Evolutionary conservation across 2,329 filamentous ascomycete species (phyloP), one percentile per base, ranked within the genome.

Genomic region (Fusarium sulawesiense): DNA sequence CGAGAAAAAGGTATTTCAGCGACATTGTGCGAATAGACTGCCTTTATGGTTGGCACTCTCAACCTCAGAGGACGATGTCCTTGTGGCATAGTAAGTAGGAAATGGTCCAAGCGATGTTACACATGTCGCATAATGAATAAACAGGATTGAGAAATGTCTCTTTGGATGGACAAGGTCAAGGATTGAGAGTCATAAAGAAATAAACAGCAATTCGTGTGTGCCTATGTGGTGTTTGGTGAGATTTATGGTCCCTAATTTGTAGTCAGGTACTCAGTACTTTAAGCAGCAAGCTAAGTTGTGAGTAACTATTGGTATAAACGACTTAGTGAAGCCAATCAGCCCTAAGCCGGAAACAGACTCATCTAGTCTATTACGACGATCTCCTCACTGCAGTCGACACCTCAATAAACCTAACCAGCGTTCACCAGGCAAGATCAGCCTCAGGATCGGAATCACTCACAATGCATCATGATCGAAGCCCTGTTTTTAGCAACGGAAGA

Each of bases 241-340:
- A 37, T 11, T 37, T n/a, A 37, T 11, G 18, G 10, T 37, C 34
- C 16, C 0, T n/a, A 0, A n/a, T n/a, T 14, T 9, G 11, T 4
- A n/a, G 7, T 6, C 4, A 34, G n/a, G 47, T 49, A 23, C 20
- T 25, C 3, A n/a, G 2, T 49, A 49, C 47, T 18, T 23, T 6
- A 1, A 7, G 6, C 16, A n/a, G 5, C 6, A 11, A 0, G 18
- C 18, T n/a, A n/a, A 12, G 9, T n/a, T 37, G 3, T n/a, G 18
- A 2, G 2, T 0, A 37, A 0, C 1, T n/a, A 2, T 2, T 0
- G 11, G 48, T 51, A 40, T 1, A 8, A 14, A n/a, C 4, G 13
- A 27, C 48, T 9, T 40, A 4, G 6, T 1, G 1, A 1, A 7
- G 2, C 12, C 11, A 11, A n/a, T 51, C 32, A 51, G 32, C 48